These are phyloP conservation scores for Orbilia blumenaviensis DNA, from an alignment of 2,329 filamentous ascomycete species.

Conservation along the genomic window DNA sequence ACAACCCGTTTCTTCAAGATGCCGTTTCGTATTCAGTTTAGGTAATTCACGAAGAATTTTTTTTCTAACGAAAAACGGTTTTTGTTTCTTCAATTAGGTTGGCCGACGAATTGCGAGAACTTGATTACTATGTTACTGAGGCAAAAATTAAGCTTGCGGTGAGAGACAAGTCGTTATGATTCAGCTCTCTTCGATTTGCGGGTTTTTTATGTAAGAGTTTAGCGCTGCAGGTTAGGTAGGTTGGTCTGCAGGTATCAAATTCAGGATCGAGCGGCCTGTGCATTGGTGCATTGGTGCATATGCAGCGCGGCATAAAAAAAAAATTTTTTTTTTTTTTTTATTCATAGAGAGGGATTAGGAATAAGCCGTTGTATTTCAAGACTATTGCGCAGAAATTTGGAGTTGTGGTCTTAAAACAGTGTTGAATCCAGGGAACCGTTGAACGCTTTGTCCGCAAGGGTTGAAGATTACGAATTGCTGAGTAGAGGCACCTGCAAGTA, in stretches of 20 bases:
- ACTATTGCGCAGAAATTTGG: neutral
- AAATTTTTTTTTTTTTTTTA: too few species aligned
- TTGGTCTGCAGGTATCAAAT: slow-evolving; percentile 13
- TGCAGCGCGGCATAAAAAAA: slow-evolving; percentile 14
- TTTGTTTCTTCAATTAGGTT: slow-evolving; percentile 11
- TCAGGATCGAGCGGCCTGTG: slow-evolving; percentile 18
- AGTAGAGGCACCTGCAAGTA: slow-evolving; percentile 4
- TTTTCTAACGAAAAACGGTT: slow-evolving; percentile 27
- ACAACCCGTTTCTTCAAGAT: slow-evolving; percentile 2
- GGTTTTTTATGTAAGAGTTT: slow-evolving; percentile 25
- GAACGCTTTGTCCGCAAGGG: slow-evolving; percentile 17
- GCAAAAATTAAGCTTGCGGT: slow-evolving; percentile 33
- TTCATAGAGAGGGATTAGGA: neutral
- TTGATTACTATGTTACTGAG: slow-evolving; percentile 51
- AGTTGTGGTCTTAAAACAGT: neutral
- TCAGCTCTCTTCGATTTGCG: slow-evolving; percentile 8
- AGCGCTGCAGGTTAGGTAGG: slow-evolving; percentile 10
- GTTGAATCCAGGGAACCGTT: slow-evolving; percentile 15
- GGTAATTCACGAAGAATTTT: neutral
- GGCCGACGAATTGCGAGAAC: slow-evolving; percentile 43
- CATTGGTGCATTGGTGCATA: slow-evolving; percentile 11
- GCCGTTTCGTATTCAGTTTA: slow-evolving; percentile 13
- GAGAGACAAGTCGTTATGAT: slow-evolving; percentile 38
- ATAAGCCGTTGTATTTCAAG: neutral
- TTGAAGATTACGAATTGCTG: slow-evolving; percentile 33